phyloP scores from a whole-genome alignment of 2,329 filamentous ascomycete species.

The Fragosphaeria purpurea region DNA sequence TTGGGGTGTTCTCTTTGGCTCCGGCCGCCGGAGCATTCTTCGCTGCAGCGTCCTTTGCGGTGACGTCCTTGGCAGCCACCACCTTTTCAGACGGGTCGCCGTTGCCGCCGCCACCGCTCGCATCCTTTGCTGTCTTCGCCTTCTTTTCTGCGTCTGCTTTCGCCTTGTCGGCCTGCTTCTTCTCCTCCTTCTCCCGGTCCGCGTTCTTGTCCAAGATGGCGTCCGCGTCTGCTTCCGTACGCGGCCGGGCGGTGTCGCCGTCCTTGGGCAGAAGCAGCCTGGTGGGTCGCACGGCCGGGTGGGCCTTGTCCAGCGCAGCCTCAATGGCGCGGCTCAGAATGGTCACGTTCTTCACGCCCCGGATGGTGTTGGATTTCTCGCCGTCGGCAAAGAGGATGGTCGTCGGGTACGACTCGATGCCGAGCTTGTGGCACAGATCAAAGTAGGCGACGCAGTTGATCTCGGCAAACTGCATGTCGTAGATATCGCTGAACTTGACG shows the following conservation, averaged over 20 bases:
- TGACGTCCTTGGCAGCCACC: constrained; percentile 1
- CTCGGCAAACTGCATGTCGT: constrained; percentile 79
- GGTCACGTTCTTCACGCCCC: constrained; percentile 58
- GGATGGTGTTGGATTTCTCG: constrained; percentile 50
- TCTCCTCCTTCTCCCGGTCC: constrained; percentile 5
- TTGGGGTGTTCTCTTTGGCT: constrained; percentile 11
- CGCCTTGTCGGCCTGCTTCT: constrained; percentile 1
- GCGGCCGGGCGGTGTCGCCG: constrained; percentile 41
- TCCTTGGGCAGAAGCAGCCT: constrained; percentile 59
- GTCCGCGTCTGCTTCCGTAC: constrained; percentile 20
- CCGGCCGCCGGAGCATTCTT: constrained; percentile 12
- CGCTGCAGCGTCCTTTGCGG: constrained; percentile 12
- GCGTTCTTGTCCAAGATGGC: constrained; percentile 8
- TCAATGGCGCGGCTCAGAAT: constrained; percentile 38
- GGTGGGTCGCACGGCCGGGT: constrained; percentile 68
- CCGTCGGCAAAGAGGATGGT: constrained; percentile 76
- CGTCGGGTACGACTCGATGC: constrained; percentile 62
- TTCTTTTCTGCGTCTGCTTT: background rate
- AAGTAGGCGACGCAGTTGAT: constrained; percentile 79
- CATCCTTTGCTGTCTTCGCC: constrained; percentile 24
- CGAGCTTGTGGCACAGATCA: constrained; percentile 62
- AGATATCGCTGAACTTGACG: constrained; percentile 64
- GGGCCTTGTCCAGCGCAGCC: constrained; percentile 34
- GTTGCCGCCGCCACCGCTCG: background rate
- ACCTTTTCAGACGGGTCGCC: background rate